A percentile compares a stretch with the other conserved stretches of the same genome.
phyloP scores from a whole-genome alignment of 306 rosid genomes.

The Glycine tomentella region DNA sequence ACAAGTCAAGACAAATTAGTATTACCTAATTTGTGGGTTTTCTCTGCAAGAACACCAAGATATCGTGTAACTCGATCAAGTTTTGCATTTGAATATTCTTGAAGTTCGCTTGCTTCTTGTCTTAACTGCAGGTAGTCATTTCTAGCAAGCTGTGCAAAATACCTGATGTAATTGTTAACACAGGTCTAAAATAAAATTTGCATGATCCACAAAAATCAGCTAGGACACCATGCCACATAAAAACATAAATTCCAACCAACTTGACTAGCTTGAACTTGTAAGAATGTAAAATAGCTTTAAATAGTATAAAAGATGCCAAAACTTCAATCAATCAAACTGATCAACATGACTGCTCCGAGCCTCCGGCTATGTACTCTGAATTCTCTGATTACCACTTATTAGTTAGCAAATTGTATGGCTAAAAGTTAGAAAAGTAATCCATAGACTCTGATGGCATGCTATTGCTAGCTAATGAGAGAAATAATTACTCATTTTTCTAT shows the following conservation, averaged over 20 bases:
- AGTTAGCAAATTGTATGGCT: not conserved
- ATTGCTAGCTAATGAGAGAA: conserved; percentile 19
- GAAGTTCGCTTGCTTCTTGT: conserved; percentile 94
- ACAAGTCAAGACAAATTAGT: conserved; percentile 28
- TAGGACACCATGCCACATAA: not conserved
- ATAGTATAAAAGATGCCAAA: conserved; percentile 19
- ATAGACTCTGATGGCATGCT: not conserved
- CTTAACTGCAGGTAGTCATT: conserved; percentile 83
- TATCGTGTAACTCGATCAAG: conserved; percentile 88
- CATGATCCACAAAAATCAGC: conserved; percentile 11
- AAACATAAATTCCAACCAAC: conserved; percentile 30
- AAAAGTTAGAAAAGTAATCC: not conserved
- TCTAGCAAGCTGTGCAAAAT: conserved; percentile 80
- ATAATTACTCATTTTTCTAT: not conserved
- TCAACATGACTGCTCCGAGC: not conserved
- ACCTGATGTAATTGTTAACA: conserved; percentile 42
- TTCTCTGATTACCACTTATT: not conserved
- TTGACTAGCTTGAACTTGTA: not conserved
- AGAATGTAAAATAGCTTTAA: conserved; percentile 6
- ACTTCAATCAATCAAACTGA: conserved; percentile 21
- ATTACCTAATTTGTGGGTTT: conserved; percentile 82
- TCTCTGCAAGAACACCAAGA: conserved; percentile 92
- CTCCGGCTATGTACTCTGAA: not conserved
- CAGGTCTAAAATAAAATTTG: conserved; percentile 25
- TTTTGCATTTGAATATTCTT: conserved; percentile 90